A percentile compares a stretch with the other conserved stretches of the same genome.
phyloP scores from a whole-genome alignment of 805 yeast species.

The Kodamaea hsintzibuensis region DNA sequence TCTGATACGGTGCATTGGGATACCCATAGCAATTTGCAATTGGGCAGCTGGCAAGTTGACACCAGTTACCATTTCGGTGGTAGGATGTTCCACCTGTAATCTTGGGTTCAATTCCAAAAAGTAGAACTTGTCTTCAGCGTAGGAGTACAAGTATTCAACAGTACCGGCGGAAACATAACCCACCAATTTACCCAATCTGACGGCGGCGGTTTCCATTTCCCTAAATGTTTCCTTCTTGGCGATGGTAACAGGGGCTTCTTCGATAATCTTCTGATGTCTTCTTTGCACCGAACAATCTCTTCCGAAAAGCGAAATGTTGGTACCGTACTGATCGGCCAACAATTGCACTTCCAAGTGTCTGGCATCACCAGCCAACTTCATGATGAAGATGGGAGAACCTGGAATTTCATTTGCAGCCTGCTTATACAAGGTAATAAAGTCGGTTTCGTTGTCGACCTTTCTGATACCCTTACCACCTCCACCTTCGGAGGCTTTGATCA shows the following conservation, averaged over 20 bases:
- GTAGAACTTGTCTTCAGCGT: constrained; percentile 91
- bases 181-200: constrained; percentile 91
- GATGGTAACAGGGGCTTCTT: constrained; percentile 98
- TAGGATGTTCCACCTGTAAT: constrained; percentile 99
- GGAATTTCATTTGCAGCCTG: constrained; percentile 98
- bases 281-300: constrained; percentile 99
- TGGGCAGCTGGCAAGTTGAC: constrained; percentile 98
- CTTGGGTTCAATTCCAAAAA: constrained; percentile 97
- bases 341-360: constrained; percentile 98
- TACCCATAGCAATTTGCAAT: constrained; percentile 99
- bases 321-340: constrained; percentile 97
- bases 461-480: constrained; percentile 99
- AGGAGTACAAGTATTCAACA: constrained; percentile 94
- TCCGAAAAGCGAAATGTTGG: constrained; percentile 94
- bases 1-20: constrained; percentile 91
- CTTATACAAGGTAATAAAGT: constrained; percentile 72
- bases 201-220: constrained; percentile 96
- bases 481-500: constrained; percentile 99
- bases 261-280: constrained; percentile 98
- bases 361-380: constrained; percentile 96
- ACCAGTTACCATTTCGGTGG: constrained; percentile 99
- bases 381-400: constrained; percentile 97
- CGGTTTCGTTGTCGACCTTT: constrained; percentile 83
- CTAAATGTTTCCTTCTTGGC: constrained; percentile 85
- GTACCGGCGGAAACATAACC: constrained; percentile 99